These are phyloP conservation scores for Scenedesmus sp. DNA, from an alignment of 163 green algal genomes.

Conservation along the genomic window DNA sequence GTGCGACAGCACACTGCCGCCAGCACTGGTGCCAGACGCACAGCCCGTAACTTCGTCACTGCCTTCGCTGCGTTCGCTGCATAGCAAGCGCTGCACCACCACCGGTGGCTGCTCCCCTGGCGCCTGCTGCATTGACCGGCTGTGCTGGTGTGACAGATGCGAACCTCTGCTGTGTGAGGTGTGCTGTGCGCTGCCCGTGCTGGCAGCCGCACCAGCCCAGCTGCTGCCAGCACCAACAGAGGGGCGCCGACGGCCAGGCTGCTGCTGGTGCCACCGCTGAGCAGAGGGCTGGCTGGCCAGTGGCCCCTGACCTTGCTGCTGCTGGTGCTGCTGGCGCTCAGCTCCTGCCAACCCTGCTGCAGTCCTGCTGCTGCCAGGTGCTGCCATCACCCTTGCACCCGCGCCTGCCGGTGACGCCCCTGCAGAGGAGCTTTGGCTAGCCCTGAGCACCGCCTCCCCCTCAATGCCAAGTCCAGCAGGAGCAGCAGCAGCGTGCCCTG, in stretches of 20 bases:
- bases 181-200: neutral
- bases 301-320: neutral
- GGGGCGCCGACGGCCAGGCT: neutral
- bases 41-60: neutral
- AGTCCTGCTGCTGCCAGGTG: neutral
- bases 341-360: neutral
- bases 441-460: neutral
- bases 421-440: neutral
- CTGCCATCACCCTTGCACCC: neutral
- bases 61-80: neutral
- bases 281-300: neutral
- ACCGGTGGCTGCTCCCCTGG: neutral
- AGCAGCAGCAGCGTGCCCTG: neutral
- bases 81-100: conserved; percentile 7
- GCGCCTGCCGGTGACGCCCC: neutral
- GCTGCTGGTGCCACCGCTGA: conserved; percentile 21
- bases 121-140: neutral
- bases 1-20: neutral
- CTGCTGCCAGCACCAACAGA: neutral
- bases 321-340: neutral
- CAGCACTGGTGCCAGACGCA: neutral
- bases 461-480: neutral
- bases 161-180: neutral
- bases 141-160: too few species aligned
- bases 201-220: neutral